Percentiles rank a stretch among this genome's conserved stretches.
Evolutionary conservation across 2,329 filamentous ascomycete species (phyloP).

Genomic region (Aciculosporium take): DNA sequence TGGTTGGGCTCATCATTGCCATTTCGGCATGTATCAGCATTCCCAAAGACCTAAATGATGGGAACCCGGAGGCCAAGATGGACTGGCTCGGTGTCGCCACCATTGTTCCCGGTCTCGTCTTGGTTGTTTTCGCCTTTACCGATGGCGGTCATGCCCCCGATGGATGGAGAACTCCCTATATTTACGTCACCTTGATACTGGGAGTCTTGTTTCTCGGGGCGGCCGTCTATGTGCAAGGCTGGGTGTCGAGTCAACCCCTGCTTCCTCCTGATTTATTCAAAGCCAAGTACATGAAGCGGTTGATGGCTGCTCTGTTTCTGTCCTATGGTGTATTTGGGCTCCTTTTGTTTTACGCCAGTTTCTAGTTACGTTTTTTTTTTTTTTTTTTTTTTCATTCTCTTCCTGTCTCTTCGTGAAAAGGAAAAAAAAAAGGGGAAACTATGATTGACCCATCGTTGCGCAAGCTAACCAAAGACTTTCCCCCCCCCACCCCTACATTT

Average conservation of each 20-base stretch:
- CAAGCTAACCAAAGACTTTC: background rate
- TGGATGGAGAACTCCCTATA: constrained; percentile 61
- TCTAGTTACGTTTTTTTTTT: constrained; percentile 41
- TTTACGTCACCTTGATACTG: constrained; percentile 48
- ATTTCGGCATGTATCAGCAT: constrained; percentile 29
- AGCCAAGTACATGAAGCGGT: constrained; percentile 52
- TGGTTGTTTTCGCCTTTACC: constrained; percentile 64
- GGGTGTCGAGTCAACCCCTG: constrained; percentile 52
- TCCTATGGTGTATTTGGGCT: constrained; percentile 55
- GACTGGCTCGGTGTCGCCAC: constrained; percentile 52
- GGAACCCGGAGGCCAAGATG: constrained; percentile 31
- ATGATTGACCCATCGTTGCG: too few species aligned
- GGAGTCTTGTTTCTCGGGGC: constrained; percentile 44
- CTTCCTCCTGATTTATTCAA: constrained; percentile 56
- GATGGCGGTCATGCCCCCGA: constrained; percentile 54
- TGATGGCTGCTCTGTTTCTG: constrained; percentile 47
- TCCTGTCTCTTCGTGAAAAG: background rate
- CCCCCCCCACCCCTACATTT: background rate
- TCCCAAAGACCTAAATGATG: constrained; percentile 18
- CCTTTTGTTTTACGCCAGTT: constrained; percentile 54
- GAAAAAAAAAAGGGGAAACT: background rate
- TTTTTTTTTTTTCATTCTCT: background rate
- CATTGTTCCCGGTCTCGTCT: constrained; percentile 49
- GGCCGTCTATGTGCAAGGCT: constrained; percentile 58
- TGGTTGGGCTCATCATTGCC: constrained; percentile 29